Evolutionary conservation across 2,329 filamentous ascomycete species (phyloP).

Genomic region (Capronia epimyces): DNA sequence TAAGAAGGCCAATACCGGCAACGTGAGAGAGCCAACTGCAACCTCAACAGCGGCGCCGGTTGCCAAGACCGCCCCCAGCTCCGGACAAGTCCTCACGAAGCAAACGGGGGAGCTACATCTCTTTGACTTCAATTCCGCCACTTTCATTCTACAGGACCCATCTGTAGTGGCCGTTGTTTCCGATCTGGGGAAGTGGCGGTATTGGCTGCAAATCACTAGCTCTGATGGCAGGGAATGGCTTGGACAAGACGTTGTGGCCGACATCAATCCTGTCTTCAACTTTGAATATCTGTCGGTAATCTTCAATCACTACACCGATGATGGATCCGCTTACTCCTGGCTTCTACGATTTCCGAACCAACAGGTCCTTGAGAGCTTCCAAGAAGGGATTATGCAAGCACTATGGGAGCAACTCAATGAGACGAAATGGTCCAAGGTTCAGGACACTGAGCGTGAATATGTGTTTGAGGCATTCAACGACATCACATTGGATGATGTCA

Average conservation of each 20-base stretch:
- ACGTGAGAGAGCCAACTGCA: conserved; percentile 35
- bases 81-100: conserved; percentile 65
- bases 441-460: conserved; percentile 88
- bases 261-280: conserved; percentile 98
- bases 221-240: conserved; percentile 72
- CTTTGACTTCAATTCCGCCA: conserved; percentile 81
- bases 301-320: conserved; percentile 89
- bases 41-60: conserved; percentile 57
- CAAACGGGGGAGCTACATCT: conserved; percentile 83
- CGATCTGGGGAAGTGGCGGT: conserved; percentile 86
- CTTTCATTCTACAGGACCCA: conserved; percentile 75
- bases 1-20: conserved; percentile 36
- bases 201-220: conserved; percentile 84
- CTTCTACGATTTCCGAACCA: conserved; percentile 86
- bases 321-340: conserved; percentile 93
- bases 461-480: conserved; percentile 94
- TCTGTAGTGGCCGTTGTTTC: conserved; percentile 72
- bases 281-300: conserved; percentile 99
- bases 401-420: conserved; percentile 96
- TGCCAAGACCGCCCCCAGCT: conserved; percentile 57
- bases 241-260: conserved; percentile 75
- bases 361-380: conserved; percentile 73
- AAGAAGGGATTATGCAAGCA: conserved; percentile 89
- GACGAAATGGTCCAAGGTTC: conserved; percentile 87
- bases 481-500: conserved; percentile 78